These are phyloP conservation scores for Xylariaceae sp. DNA, from an alignment of 2,329 filamentous ascomycete genomes.

Conservation along the genomic window DNA sequence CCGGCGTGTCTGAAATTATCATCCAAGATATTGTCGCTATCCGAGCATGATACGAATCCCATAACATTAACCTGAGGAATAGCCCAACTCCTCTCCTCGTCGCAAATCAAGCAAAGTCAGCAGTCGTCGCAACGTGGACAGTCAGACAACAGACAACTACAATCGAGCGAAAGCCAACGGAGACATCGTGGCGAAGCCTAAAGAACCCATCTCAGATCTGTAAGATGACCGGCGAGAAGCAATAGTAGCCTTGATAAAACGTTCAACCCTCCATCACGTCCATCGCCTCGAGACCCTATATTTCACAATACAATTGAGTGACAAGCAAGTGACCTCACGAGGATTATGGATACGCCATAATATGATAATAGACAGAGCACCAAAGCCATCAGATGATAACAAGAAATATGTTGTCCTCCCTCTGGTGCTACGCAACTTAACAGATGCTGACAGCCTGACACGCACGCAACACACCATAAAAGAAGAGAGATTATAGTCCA, in stretches of 20 bases:
- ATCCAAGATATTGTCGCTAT: not conserved
- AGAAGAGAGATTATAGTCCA: not conserved
- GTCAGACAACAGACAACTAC: not conserved
- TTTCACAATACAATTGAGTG: not conserved
- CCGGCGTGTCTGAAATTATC: not conserved
- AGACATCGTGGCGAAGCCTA: not conserved
- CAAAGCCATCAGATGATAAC: not conserved
- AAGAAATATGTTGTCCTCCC: not conserved
- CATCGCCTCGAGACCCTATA: not conserved
- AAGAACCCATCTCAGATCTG: not conserved
- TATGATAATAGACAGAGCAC: not conserved
- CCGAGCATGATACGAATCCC: too few relatives aligned
- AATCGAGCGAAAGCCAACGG: not conserved
- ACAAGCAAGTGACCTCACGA: slow-evolving; percentile 10
- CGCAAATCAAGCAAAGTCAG: not conserved
- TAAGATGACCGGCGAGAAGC: not conserved
- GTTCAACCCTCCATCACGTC: not conserved
- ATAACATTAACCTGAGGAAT: too few relatives aligned
- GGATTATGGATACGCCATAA: slow-evolving; percentile 1
- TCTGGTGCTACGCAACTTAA: not conserved
- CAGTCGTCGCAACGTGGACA: not conserved
- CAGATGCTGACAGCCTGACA: not conserved
- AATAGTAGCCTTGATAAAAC: not conserved
- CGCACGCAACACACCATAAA: not conserved
- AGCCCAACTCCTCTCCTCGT: not conserved